Conservation (phyloP, 2,329 filamentous ascomycete species). For the Diaporthe destruens region DNA sequence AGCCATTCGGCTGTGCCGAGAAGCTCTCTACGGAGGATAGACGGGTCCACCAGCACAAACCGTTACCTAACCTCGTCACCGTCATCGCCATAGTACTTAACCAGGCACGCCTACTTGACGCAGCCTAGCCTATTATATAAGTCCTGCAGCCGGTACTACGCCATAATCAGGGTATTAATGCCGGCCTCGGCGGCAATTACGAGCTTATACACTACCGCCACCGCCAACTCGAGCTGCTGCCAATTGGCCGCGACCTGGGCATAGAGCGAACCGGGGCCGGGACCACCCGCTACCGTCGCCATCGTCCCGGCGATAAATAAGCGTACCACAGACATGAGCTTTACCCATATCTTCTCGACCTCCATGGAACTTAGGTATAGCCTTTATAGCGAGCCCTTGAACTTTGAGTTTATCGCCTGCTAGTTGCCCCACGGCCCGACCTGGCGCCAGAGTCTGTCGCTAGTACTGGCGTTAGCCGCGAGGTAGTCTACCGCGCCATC, state of each 20-base stretch:
- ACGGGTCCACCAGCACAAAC: background rate
- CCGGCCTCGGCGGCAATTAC: background rate
- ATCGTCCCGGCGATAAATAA: background rate
- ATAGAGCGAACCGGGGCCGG: background rate
- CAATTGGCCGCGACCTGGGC: background rate
- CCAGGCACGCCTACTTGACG: background rate
- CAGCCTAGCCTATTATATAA: background rate
- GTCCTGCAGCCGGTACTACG: slow-evolving; percentile 1
- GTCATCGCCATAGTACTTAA: background rate
- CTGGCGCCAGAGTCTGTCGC: background rate
- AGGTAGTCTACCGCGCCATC: background rate
- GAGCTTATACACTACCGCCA: background rate
- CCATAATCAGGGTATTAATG: background rate
- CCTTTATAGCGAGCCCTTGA: background rate
- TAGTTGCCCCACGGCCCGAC: background rate
- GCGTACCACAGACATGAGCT: background rate
- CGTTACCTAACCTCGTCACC: background rate
- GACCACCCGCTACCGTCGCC: background rate
- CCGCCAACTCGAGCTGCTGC: slow-evolving; percentile 1
- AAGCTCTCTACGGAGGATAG: background rate
- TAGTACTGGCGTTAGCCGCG: background rate
- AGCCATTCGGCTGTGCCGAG: background rate
- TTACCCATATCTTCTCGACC: background rate
- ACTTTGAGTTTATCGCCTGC: background rate
- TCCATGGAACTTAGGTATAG: background rate